Evolutionary conservation across 768 basidiomycete species (phyloP), one percentile per base, ranked within the genome.

Genomic region (Pulveroboletus sp.): DNA sequence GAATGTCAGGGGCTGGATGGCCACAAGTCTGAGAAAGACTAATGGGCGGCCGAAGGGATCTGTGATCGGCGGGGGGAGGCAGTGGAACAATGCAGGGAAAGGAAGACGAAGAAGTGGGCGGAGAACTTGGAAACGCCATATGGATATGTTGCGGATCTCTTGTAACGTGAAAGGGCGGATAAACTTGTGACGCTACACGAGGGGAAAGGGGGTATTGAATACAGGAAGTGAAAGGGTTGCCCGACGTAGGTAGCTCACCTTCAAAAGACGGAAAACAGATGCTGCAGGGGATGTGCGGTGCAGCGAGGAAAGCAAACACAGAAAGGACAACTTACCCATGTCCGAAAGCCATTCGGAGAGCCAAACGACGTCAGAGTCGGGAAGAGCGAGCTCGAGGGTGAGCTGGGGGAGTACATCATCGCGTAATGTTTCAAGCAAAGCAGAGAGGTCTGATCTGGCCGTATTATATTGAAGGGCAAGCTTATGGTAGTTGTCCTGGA

Each of bases 11-110:
- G 71, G 67, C 30, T 70, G 67, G 45, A 85, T 63, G 41, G 72
- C 64, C 1, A 71, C 62, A 5, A 77, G 68, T 55, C 73, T 71
- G 52, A 88, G 58, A 23, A 86, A 63, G 47, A 89, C 63, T 20
- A 88, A 75, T 4, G 87, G 87, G 30, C 83, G 77, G 32, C 82
- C 80, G 50, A 83, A 76, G 10, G 81, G 80, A 64, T 89, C 87
- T 32, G 67, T 69, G 47, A 75, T 70, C 24, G 69, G 63, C 37
- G 67, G 57, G 6, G 86, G 85, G 44, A 88, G 76, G 57, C 79
- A 82, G 39, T 71, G 74, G 31, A 86, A 68, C 40, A 71, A 16
- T 59, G 48, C 50, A 57, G 50, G 55, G 53, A 43, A 56, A 61
- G 47, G 62, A 60, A 47, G 55, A 55, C 48, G 56, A 26, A 71